These are phyloP conservation scores for Rhodomyrtus tomentosa DNA, from an alignment of 345 rosid species.

Conservation along the genomic window DNA sequence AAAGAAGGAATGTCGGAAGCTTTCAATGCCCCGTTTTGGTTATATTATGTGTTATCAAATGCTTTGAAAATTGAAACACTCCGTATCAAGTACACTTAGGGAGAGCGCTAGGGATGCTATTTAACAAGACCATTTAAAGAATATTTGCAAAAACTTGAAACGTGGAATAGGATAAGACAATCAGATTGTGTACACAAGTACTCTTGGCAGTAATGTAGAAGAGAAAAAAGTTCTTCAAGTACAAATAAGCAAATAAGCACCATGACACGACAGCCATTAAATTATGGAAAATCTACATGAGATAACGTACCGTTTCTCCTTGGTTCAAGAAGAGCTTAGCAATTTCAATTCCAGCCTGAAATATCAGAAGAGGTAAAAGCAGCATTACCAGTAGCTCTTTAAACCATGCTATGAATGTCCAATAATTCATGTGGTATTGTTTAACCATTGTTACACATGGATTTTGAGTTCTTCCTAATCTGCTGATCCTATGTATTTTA, in stretches of 20 bases:
- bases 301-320: conserved; percentile 65
- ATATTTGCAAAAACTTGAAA: not conserved
- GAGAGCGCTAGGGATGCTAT: not conserved
- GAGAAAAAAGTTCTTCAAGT: not conserved
- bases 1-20: not conserved
- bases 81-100: not conserved
- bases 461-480: not conserved
- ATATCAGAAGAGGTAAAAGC: conserved; percentile 7
- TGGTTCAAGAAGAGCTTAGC: conserved; percentile 80
- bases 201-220: not conserved
- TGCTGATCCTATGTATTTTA: not conserved
- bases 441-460: not conserved
- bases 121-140: not conserved
- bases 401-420: not conserved
- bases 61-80: not conserved
- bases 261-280: not conserved
- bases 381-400: not conserved
- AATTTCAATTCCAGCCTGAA: conserved; percentile 95
- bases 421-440: not conserved
- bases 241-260: not conserved
- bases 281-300: not conserved
- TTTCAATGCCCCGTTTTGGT: not conserved
- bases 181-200: not conserved
- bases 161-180: not conserved
- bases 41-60: not conserved